A percentile compares a stretch with the other conserved stretches of the same genome.
These are phyloP conservation scores for Metschnikowia orientalis DNA, from an alignment of 805 yeast species.

Conservation along the genomic window DNA sequence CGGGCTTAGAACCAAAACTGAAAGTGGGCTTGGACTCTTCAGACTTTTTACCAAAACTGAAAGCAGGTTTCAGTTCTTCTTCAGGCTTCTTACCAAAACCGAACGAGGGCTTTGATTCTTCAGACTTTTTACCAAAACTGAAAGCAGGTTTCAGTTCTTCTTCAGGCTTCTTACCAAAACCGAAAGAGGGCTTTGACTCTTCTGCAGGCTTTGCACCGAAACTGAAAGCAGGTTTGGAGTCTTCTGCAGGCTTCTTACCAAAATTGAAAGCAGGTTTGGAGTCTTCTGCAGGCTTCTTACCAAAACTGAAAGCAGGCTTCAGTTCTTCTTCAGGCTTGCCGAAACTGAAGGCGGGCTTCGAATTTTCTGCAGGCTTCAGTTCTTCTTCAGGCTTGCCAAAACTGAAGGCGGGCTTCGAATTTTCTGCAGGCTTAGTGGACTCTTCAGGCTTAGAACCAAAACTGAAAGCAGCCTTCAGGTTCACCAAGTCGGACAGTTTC, in stretches of 20 bases:
- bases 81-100: conserved; percentile 1
- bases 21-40: conserved; percentile 4
- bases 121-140: neutral
- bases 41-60: conserved; percentile 3
- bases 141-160: neutral
- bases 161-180: neutral
- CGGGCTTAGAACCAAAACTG: conserved; percentile 4
- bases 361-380: neutral
- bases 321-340: conserved; percentile 5
- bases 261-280: conserved; percentile 2
- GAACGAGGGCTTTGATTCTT: neutral
- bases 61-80: neutral
- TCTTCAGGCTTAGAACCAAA: conserved; percentile 5
- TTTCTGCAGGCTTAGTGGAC: neutral
- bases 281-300: neutral
- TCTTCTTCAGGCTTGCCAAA: conserved; percentile 9
- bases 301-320: conserved; percentile 1
- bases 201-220: conserved; percentile 10
- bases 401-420: conserved; percentile 5
- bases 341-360: neutral
- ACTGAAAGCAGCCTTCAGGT: conserved; percentile 4
- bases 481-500: neutral
- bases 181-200: neutral
- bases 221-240: conserved; percentile 6
- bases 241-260: conserved; percentile 2